Percentiles rank a stretch among this genome's conserved stretches.
Evolutionary conservation across 495 filamentous ascomycete genomes (phyloP).

Genomic region (Mytilinidion resinicola): DNA sequence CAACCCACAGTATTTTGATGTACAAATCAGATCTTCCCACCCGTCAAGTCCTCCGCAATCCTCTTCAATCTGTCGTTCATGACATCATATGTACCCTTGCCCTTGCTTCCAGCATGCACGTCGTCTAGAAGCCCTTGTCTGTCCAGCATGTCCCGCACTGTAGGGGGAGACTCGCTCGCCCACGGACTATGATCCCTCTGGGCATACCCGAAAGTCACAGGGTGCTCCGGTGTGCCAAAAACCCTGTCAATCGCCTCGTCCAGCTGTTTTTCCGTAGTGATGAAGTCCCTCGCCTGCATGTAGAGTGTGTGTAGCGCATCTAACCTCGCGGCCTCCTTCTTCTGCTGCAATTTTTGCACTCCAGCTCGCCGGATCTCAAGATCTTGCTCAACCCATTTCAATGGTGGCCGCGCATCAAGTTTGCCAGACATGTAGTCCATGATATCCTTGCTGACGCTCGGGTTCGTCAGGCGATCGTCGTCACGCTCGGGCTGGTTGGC

Average conservation of each 20-base stretch:
- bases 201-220: conserved; percentile 29
- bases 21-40: conserved; percentile 53
- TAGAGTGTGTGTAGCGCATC: conserved; percentile 56
- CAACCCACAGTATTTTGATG: not conserved
- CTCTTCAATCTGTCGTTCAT: conserved; percentile 53
- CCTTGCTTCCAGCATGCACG: conserved; percentile 25
- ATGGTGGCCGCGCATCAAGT: conserved; percentile 45
- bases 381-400: conserved; percentile 39
- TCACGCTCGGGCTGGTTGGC: conserved; percentile 48
- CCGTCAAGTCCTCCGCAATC: conserved; percentile 62
- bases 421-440: conserved; percentile 21
- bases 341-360: conserved; percentile 34
- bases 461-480: conserved; percentile 56
- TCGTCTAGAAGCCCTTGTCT: too few species aligned
- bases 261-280: conserved; percentile 57
- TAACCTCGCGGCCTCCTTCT: conserved; percentile 29
- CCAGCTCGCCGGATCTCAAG: conserved; percentile 34
- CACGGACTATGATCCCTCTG: conserved; percentile 48
- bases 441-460: conserved; percentile 34
- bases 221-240: conserved; percentile 50
- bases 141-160: conserved; percentile 43
- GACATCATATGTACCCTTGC: conserved; percentile 33
- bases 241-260: conserved; percentile 54
- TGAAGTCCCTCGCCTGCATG: conserved; percentile 58
- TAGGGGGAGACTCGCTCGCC: conserved; percentile 50